These are phyloP conservation scores for Erigeron philadelphicus DNA, from an alignment of 140 eudicot species.

Conservation along the genomic window DNA sequence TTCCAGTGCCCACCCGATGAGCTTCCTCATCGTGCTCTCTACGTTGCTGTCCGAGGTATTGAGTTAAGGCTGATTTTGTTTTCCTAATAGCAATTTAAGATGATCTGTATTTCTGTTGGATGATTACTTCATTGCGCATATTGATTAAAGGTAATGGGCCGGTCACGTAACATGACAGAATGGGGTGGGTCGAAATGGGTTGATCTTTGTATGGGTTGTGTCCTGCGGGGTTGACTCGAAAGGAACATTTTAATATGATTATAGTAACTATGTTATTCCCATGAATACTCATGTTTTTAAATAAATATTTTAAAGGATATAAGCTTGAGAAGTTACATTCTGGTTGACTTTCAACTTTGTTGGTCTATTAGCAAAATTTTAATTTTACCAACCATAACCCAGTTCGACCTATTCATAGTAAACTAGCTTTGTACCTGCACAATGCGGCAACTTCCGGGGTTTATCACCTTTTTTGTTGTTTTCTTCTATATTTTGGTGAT, in stretches of 20 bases:
- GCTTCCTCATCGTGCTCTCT: constrained; percentile 83
- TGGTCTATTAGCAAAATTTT: too few species aligned
- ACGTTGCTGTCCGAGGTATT: constrained; percentile 66
- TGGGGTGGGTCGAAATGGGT: background rate
- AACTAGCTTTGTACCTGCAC: too few species aligned
- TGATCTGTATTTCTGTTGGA: background rate
- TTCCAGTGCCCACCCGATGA: constrained; percentile 62
- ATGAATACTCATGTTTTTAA: too few species aligned
- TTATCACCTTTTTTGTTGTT: too few species aligned
- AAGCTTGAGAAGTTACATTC: too few species aligned
- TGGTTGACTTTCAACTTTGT: too few species aligned
- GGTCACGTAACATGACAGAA: background rate
- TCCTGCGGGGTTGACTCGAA: background rate
- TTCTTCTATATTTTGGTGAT: too few species aligned
- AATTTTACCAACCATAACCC: too few species aligned
- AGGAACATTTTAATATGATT: background rate
- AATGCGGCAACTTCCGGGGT: too few species aligned
- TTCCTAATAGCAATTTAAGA: constrained; percentile 5
- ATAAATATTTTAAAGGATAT: too few species aligned
- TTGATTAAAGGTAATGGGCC: background rate
- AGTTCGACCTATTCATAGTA: too few species aligned
- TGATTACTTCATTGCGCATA: background rate
- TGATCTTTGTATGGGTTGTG: background rate
- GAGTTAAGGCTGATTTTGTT: constrained; percentile 24
- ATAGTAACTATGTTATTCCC: too few species aligned